Evolutionary conservation across 257 asterid genomes (phyloP).

Genomic region (Capsicum rhomboideum): DNA sequence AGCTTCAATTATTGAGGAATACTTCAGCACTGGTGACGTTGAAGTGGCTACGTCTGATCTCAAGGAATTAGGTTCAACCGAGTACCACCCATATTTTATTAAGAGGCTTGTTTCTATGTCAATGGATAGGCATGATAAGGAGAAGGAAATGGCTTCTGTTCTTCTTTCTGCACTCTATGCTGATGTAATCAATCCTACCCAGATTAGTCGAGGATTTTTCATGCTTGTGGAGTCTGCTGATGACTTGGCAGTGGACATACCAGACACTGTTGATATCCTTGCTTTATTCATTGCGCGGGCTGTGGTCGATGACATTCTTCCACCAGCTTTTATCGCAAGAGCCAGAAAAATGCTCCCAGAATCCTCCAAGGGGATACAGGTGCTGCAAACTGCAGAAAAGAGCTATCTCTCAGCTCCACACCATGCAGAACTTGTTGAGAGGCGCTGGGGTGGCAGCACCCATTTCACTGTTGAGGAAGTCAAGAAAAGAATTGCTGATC

Average conservation of each 20-base stretch:
- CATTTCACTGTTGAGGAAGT: slow-evolving; percentile 88
- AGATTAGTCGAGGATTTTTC: slow-evolving; percentile 72
- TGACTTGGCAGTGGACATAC: slow-evolving; percentile 84
- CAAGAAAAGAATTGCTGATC: slow-evolving; percentile 81
- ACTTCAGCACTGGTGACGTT: slow-evolving; percentile 85
- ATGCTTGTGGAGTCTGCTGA: slow-evolving; percentile 92
- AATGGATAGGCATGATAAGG: slow-evolving; percentile 94
- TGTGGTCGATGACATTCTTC: slow-evolving; percentile 91
- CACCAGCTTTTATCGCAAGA: slow-evolving; percentile 84
- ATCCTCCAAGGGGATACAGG: slow-evolving; percentile 71
- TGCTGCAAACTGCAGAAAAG: slow-evolving; percentile 70
- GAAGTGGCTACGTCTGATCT: slow-evolving; percentile 83
- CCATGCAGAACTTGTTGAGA: slow-evolving; percentile 96
- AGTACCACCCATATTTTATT: slow-evolving; percentile 86
- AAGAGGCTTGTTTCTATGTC: slow-evolving; percentile 92
- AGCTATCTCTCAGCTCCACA: slow-evolving; percentile 98
- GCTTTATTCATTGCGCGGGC: slow-evolving; percentile 90
- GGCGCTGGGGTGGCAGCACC: slow-evolving; percentile 99
- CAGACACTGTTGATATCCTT: slow-evolving; percentile 84
- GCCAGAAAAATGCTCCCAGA: slow-evolving; percentile 69
- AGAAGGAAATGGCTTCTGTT: slow-evolving; percentile 98
- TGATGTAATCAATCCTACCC: slow-evolving; percentile 66
- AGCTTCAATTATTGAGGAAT: slow-evolving; percentile 79
- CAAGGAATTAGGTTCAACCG: slow-evolving; percentile 70
- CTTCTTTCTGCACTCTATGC: slow-evolving; percentile 86